Evolutionary conservation across 2,329 filamentous ascomycete species (phyloP).

Genomic region (Claviceps paspali): DNA sequence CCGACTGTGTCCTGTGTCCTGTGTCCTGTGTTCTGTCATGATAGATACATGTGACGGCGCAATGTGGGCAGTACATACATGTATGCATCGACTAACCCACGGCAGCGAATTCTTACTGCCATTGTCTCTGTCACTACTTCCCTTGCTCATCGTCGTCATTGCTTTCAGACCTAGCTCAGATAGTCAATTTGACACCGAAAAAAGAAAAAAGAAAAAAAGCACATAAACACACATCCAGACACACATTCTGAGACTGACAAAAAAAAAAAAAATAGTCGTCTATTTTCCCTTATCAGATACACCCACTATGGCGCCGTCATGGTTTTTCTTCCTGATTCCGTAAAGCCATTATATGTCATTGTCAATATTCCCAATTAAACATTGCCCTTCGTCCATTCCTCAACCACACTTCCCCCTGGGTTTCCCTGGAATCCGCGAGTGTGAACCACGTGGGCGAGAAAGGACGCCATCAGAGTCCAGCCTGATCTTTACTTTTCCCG

Average conservation of each 20-base stretch:
- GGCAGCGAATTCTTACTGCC: no score
- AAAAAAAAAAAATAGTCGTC: not conserved
- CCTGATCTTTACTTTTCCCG: slow-evolving; percentile 6
- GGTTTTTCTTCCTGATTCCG: slow-evolving; percentile 1
- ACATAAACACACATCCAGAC: not conserved
- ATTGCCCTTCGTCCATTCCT: slow-evolving; percentile 6
- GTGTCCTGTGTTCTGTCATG: no score
- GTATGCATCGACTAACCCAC: no score
- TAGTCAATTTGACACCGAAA: no score
- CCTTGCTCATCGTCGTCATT: no score
- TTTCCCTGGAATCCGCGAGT: not conserved
- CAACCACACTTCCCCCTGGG: slow-evolving; percentile 2
- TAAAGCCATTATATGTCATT: slow-evolving; percentile 4
- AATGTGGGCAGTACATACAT: no score
- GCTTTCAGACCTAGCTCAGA: no score
- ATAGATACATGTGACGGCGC: no score
- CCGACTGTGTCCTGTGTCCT: no score
- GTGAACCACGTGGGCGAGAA: slow-evolving; percentile 7
- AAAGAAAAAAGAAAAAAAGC: no score
- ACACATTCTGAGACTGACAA: not conserved
- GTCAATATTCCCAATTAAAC: slow-evolving; percentile 5
- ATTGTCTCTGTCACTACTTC: no score
- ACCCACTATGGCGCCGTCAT: not conserved
- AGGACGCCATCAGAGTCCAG: slow-evolving; percentile 19
- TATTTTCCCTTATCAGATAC: no score